Percentiles rank a stretch among this genome's conserved stretches.
phyloP scores from a whole-genome alignment of 108 stramenopile species.

The Nitzschia putrida region DNA sequence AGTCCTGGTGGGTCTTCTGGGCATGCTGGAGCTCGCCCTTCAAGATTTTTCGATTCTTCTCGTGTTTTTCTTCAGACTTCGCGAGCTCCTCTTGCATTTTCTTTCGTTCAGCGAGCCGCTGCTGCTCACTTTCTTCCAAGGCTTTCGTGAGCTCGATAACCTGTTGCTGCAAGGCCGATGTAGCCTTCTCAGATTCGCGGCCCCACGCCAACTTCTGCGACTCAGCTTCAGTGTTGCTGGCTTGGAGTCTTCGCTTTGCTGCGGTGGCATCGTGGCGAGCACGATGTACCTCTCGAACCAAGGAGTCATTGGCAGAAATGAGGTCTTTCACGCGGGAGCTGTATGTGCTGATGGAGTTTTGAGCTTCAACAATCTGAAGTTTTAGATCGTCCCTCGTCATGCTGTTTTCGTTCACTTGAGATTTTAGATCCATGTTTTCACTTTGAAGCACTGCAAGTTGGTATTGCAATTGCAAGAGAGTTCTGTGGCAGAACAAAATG shows the following conservation, averaged over 20 bases:
- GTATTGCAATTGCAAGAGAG: no score
- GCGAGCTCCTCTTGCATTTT: conserved; percentile 25
- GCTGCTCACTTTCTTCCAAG: conserved; percentile 3
- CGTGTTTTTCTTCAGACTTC: conserved; percentile 47
- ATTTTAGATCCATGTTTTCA: no score
- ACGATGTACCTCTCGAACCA: conserved; percentile 14
- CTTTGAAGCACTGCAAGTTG: no score
- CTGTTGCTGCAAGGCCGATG: conserved; percentile 34
- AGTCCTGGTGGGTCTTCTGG: conserved; percentile 59
- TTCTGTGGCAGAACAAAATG: no score
- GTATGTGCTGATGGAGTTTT: conserved; percentile 1
- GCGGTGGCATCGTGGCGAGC: conserved; percentile 30
- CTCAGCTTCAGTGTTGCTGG: conserved; percentile 39
- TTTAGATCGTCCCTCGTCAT: no score
- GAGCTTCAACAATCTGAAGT: not conserved
- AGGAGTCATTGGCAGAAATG: conserved; percentile 5
- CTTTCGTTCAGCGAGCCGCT: conserved; percentile 27
- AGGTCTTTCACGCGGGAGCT: conserved; percentile 9
- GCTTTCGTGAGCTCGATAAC: conserved; percentile 20
- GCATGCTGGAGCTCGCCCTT: conserved; percentile 60
- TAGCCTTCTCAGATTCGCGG: conserved; percentile 35
- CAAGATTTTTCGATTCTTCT: conserved; percentile 41
- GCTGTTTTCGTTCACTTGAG: no score
- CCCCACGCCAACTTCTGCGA: conserved; percentile 34
- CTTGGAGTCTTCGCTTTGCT: conserved; percentile 19